Base-by-base conservation (phyloP, 1,284 basidiomycete genomes). In the Ceratorhiza oryzae-sativae region DNA sequence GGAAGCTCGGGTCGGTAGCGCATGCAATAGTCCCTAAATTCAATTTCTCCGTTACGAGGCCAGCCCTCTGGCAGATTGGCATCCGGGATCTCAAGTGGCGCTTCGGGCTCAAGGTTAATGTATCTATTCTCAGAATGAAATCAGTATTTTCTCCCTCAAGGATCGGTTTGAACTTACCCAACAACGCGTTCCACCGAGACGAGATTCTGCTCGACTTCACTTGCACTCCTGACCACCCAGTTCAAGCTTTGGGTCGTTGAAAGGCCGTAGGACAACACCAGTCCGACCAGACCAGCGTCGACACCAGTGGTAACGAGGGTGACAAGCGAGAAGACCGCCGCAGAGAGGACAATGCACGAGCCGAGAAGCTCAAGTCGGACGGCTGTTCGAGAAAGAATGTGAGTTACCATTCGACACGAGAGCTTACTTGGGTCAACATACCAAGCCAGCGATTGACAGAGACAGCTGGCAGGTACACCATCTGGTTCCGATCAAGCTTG, bases 131-230 rank as follows among this genome's bases (percentile, higher is more conserved):
- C 34, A 18, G 15, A 60, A 30, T 23, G 12, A 46, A 32, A 30
- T 70, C 8, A 25, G 15, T 20, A 32, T 9, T 45, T 20, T 25
- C 23, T 41, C 18, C 12, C 23, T 32, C 42, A 13, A 8, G 23
- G 10, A 6, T 9, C 2, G 36, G 34, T 23, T 15, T n/a, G 39
- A 13, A 58, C 65, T 56, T 18, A 70, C 65, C 41, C 41, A 41
- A 70, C 53, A 13, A 92, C 89, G 9, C 90, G 85, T 80, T 94
- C 93, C 8, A 93, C 91, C 75, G 93, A 94, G 74, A 96, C 94
- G 76, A 97, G 91, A 78, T 96, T 97, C 79, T 94, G 93, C 80
- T 97, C 95, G 13, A 97, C 93, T 77, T 98, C 95, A 73, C 91
- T 93, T 0, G 93, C 92, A 15, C 89, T 90, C 53, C 94, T 86